Conservation (phyloP, 768 basidiomycete species). For the Hygrocybe punicea region DNA sequence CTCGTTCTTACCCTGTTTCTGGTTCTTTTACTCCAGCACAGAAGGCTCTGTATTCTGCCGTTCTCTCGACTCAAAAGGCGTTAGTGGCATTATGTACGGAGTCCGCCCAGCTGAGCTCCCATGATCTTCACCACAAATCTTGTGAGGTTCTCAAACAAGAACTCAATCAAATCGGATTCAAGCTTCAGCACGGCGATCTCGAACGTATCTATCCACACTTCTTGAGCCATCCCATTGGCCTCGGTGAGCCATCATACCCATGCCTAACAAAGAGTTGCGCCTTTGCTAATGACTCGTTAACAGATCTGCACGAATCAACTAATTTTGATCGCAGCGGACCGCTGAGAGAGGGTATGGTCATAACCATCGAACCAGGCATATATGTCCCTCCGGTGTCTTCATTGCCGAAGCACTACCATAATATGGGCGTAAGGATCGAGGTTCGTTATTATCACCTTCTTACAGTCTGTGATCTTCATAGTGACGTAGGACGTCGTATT, state of each 20-base stretch:
- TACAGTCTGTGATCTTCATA: not conserved
- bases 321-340: conserved; percentile 52
- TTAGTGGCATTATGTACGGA: conserved; percentile 62
- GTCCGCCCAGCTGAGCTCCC: conserved; percentile 52
- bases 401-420: conserved; percentile 87
- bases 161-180: conserved; percentile 72
- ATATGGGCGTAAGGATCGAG: conserved; percentile 90
- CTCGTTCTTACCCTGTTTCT: conserved; percentile 83
- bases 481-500: conserved; percentile 64
- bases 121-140: conserved; percentile 75
- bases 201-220: conserved; percentile 89
- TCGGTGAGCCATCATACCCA: conserved; percentile 49
- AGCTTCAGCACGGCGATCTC: conserved; percentile 51
- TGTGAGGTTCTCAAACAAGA: conserved; percentile 65
- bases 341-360: conserved; percentile 85
- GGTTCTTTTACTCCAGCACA: conserved; percentile 80
- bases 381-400: conserved; percentile 79
- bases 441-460: conserved; percentile 31
- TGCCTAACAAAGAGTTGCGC: not conserved
- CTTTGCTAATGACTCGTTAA: conserved; percentile 8
- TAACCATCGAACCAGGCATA: conserved; percentile 90
- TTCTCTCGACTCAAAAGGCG: conserved; percentile 68
- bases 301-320: conserved; percentile 87
- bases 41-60: conserved; percentile 77
- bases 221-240: conserved; percentile 87